Evolutionary conservation across 176 grass and related monocot species (phyloP).

Genomic region (Melocanna baccifera): DNA sequence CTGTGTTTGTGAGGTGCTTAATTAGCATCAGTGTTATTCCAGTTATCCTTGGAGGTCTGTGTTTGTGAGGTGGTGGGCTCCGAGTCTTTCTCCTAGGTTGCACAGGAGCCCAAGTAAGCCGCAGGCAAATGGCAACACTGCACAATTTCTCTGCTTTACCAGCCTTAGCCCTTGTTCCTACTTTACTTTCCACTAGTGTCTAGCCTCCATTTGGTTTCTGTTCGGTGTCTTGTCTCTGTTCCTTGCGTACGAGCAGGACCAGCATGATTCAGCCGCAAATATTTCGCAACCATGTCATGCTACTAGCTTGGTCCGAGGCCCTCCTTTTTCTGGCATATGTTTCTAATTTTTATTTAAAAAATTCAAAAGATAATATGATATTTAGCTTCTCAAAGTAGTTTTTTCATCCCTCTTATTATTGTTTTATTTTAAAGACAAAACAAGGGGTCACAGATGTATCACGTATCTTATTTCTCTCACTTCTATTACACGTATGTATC

Average conservation of each 20-base stretch:
- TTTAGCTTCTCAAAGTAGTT: fast-evolving
- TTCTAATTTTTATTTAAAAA: too few relatives aligned
- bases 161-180: background rate
- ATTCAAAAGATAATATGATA: too few relatives aligned
- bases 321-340: too few relatives aligned
- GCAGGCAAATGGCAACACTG: background rate
- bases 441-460: too few relatives aligned
- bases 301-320: background rate
- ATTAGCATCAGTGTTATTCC: conserved; percentile 19
- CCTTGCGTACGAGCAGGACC: conserved; percentile 19
- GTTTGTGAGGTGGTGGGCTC: background rate
- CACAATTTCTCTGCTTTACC: background rate
- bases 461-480: too few relatives aligned
- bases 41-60: conserved; percentile 14
- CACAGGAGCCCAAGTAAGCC: background rate
- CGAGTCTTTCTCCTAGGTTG: background rate
- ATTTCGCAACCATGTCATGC: background rate
- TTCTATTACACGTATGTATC: too few relatives aligned
- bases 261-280: conserved; percentile 8
- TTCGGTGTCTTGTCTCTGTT: conserved; percentile 4
- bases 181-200: background rate
- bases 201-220: background rate
- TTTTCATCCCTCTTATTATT: too few relatives aligned
- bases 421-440: too few relatives aligned
- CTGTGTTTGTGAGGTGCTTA: too few relatives aligned